Evolutionary conservation across 2,329 filamentous ascomycete species (phyloP), one percentile per base, ranked within the genome.

Genomic region (Aspergillus sp.): DNA sequence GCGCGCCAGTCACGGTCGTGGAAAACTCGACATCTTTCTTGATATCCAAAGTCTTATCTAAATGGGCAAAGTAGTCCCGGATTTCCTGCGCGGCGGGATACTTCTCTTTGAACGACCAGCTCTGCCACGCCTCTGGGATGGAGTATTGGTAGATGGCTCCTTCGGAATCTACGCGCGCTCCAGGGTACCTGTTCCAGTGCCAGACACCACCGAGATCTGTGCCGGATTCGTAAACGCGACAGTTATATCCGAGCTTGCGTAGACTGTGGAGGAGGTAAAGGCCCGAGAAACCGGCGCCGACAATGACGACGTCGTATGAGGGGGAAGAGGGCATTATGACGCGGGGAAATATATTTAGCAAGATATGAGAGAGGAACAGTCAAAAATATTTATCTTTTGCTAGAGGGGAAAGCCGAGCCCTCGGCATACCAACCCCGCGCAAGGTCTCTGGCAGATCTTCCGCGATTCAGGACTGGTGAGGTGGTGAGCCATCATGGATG

Each of bases 1-100:
- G 56, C 1, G 79, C 79, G 2, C 70, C 71, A 0, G 67, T 63
- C 2, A 83, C 77, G 3, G 67, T 70, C 11, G 74, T 70, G 20
- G 77, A 69, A 68, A 81, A 85, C 5, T 71, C 68, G 6, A 72
- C 73, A 47, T 82, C 75, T 42, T 77, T 78, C 20, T 73, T 74
- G 4, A 83, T 66, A 34, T 76, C 68, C 37, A 79, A 69, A 1
- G 72, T 72, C 20, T 77, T 66, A 51, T 77, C 80, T 2, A 82
- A 70, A 60, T 81, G 77, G 4, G 68, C 62, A 47, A 83, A 82
- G 62, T 84, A 83, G 2, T 46, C 61, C 24, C 70, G 70, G 5
- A 83, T 57, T 61, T 83, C 79, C 1, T 68, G 37, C 8, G 64
- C 57, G 0, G 24, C 34, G 2, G 69, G 71, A 22, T 66, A 73